phyloP scores from a whole-genome alignment of 2,329 filamentous ascomycete species.

The Fusarium praegraminearum region DNA sequence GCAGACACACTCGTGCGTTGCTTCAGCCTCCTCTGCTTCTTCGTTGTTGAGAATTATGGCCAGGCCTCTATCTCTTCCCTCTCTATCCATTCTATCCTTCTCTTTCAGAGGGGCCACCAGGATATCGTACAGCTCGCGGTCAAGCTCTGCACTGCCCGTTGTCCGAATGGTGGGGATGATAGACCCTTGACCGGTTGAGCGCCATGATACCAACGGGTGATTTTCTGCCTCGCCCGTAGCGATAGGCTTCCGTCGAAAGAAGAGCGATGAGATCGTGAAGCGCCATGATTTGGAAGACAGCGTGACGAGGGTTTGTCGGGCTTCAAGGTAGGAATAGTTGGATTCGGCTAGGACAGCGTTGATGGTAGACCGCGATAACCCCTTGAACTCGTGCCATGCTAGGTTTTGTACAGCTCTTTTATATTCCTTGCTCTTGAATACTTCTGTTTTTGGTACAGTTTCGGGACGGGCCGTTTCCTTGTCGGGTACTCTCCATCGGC shows the following conservation, averaged over 20 bases:
- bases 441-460: conserved; percentile 69
- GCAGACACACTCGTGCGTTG: conserved; percentile 79
- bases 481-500: conserved; percentile 68
- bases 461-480: conserved; percentile 50
- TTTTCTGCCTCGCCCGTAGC: conserved; percentile 66
- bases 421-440: conserved; percentile 76
- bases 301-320: conserved; percentile 75
- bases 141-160: conserved; percentile 74
- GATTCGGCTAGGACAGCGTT: conserved; percentile 83
- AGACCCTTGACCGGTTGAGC: conserved; percentile 65
- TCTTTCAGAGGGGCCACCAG: conserved; percentile 66
- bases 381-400: conserved; percentile 80
- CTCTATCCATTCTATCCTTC: conserved; percentile 57
- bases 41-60: conserved; percentile 67
- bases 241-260: conserved; percentile 72
- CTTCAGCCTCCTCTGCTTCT: conserved; percentile 68
- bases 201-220: conserved; percentile 74
- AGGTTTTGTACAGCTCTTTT: conserved; percentile 75
- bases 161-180: conserved; percentile 71
- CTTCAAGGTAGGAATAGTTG: conserved; percentile 82
- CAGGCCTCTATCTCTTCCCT: conserved; percentile 64
- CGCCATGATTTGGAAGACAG: conserved; percentile 82
- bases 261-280: conserved; percentile 77
- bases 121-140: conserved; percentile 70
- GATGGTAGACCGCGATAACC: conserved; percentile 78